Percentiles rank a stretch among this genome's conserved stretches.
Conservation (phyloP, 768 basidiomycete genomes). For the Kwoniella mangroviensis region DNA sequence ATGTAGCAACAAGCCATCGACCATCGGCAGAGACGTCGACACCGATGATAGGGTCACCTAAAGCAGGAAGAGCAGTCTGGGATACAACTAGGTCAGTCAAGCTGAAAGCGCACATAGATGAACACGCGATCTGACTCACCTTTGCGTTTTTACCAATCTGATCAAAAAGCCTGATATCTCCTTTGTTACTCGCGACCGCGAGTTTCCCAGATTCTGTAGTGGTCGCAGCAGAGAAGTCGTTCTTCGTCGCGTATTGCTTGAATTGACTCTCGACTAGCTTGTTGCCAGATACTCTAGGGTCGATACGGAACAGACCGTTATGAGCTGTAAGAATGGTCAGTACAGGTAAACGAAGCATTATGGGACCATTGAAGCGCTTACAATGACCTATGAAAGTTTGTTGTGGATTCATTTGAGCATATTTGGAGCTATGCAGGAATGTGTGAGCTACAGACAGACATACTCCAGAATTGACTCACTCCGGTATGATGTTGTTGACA, state of each 20-base stretch:
- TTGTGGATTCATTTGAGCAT: conserved; percentile 87
- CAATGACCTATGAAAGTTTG: conserved; percentile 84
- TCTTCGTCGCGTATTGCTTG: conserved; percentile 95
- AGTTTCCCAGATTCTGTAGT: conserved; percentile 86
- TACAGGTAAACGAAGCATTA: conserved; percentile 5
- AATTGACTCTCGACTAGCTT: conserved; percentile 93
- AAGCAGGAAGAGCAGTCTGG: conserved; percentile 84
- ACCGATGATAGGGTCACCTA: conserved; percentile 93
- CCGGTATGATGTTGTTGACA: conserved; percentile 87
- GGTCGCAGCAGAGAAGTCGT: conserved; percentile 88
- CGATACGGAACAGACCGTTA: conserved; percentile 96
- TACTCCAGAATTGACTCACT: conserved; percentile 54
- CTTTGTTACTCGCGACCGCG: conserved; percentile 94
- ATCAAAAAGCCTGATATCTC: conserved; percentile 93
- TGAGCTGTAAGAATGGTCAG: conserved; percentile 64
- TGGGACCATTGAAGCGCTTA: conserved; percentile 26
- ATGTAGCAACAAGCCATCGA: conserved; percentile 93
- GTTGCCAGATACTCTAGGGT: conserved; percentile 87
- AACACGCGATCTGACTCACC: conserved; percentile 27
- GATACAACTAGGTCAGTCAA: not conserved
- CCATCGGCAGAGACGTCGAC: conserved; percentile 93
- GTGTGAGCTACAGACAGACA: conserved; percentile 6
- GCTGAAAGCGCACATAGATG: too few relatives aligned
- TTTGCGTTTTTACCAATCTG: conserved; percentile 98
- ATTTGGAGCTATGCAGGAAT: conserved; percentile 67